Evolutionary conservation across 106 monocot species (phyloP), one percentile per base, ranked within the genome.

Genomic region (Dioscorea alata): DNA sequence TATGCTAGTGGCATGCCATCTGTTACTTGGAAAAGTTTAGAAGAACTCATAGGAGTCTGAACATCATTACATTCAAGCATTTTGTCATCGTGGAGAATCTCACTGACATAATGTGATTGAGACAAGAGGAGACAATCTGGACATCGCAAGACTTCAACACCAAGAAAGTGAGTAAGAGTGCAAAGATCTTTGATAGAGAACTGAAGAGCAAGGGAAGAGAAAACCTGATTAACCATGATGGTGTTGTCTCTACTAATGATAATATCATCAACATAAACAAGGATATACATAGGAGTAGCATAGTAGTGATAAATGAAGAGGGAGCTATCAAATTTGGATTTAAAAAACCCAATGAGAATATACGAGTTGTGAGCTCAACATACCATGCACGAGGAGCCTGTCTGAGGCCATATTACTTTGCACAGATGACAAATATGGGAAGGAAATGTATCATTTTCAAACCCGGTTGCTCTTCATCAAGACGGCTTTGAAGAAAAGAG

Each of bases 181-280:
- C 61, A 61, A 61, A 61, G 60, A 49, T 61, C 61, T 49, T 71
- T 71, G 21, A 61, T 48, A 5, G 48, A 60, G 13, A 71, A 71
- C 2, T 17, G 0, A 15, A 6, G 23, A 8, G 22, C 8, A 6
- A 71, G 16, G 9, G 33, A 8, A 23, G 3, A 14, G 57, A 71
- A 13, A 22, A 61, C 12, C 6, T n/a, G 4, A 25, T n/a, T 61
- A 25, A 61, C 23, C 14, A 21, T 15, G 2, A 4, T 4, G 4
- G 4, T 0, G 9, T 3, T 14, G 21, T 6, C 4, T 0, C 61
- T 22, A 23, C 7, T 28, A 61, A 61, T 21, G 24, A 61, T 61
- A 2, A 61, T 23, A 61, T 61, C 61, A 61, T 61, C 22, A 1
- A 61, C n/a, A 20, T 61, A 61, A 19, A 34, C 34, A 34, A 34